Evolutionary conservation across 208 protist genomes (phyloP).

Genomic region (Perkinsela sp.): DNA sequence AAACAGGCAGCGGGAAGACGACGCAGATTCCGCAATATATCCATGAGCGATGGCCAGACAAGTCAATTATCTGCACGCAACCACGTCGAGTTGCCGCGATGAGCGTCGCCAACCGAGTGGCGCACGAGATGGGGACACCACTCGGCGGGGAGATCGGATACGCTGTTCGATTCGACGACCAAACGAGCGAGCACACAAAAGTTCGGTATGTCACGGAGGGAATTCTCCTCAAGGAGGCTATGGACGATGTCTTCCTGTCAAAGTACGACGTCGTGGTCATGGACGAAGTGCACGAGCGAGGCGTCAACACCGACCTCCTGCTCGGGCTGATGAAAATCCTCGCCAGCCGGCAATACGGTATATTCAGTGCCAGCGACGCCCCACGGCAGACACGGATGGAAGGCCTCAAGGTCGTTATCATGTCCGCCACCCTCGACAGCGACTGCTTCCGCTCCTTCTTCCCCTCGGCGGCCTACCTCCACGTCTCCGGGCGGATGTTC

Average conservation of each 20-base stretch:
- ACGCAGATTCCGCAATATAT: conserved; percentile 83
- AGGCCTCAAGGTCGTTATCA: conserved; percentile 90
- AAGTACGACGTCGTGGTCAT: conserved; percentile 93
- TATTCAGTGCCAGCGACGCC: not conserved
- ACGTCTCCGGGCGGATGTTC: conserved; percentile 87
- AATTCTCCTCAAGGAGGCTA: conserved; percentile 89
- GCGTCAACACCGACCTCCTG: conserved; percentile 92
- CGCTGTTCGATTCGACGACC: conserved; percentile 93
- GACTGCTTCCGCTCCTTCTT: conserved; percentile 95
- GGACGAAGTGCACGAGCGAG: conserved; percentile 98
- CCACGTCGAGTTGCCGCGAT: conserved; percentile 95
- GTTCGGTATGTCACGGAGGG: conserved; percentile 99
- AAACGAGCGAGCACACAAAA: conserved; percentile 69
- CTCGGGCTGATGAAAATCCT: conserved; percentile 88
- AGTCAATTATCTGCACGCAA: conserved; percentile 77
- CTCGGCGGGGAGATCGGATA: conserved; percentile 96
- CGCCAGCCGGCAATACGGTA: conserved; percentile 15
- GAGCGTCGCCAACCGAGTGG: conserved; percentile 88
- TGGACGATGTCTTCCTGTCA: conserved; percentile 72
- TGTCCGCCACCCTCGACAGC: conserved; percentile 88
- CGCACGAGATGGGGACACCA: conserved; percentile 85
- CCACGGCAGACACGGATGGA: conserved; percentile 10
- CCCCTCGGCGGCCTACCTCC: conserved; percentile 73
- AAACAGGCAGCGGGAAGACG: conserved; percentile 87
- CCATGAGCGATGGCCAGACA: conserved; percentile 50